Percentiles rank a stretch among this genome's conserved stretches.
phyloP scores from a whole-genome alignment of 78 protist species.

The Dictyostelium citrinum region DNA sequence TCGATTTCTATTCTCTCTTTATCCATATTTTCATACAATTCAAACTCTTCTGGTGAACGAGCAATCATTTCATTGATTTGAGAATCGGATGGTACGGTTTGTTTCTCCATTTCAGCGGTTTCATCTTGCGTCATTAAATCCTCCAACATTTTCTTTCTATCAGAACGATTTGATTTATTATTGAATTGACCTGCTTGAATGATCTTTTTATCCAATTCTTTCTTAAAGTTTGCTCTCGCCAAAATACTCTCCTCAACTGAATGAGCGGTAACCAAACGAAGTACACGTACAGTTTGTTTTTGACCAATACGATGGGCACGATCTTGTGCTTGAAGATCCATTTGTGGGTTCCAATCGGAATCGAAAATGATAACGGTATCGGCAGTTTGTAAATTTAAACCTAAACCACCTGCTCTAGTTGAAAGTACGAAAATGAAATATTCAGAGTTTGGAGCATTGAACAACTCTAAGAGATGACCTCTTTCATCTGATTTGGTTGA shows the following conservation, averaged over 20 bases:
- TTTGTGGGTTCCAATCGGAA: conserved; percentile 92
- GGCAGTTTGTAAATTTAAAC: conserved; percentile 98
- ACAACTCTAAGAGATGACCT: conserved; percentile 35
- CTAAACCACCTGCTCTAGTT: conserved; percentile 99
- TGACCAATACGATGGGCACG: conserved; percentile 95
- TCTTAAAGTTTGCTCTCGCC: conserved; percentile 87
- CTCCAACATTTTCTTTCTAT: conserved; percentile 59
- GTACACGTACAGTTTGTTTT: conserved; percentile 89
- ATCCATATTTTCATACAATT: conserved; percentile 77
- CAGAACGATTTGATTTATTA: conserved; percentile 53
- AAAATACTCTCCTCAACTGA: conserved; percentile 94
- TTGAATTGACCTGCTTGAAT: conserved; percentile 86
- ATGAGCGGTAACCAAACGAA: conserved; percentile 84
- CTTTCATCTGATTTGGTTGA: conserved; percentile 63
- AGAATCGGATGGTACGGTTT: conserved; percentile 39
- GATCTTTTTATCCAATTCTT: conserved; percentile 78
- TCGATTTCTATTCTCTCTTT: conserved; percentile 35
- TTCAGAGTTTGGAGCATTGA: conserved; percentile 62
- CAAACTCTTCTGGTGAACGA: conserved; percentile 73
- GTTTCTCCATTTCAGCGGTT: conserved; percentile 76
- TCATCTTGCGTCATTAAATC: conserved; percentile 71
- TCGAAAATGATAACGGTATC: conserved; percentile 98
- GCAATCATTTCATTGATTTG: conserved; percentile 79
- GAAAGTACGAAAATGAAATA: conserved; percentile 92
- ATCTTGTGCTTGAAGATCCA: conserved; percentile 95